Base-by-base conservation (phyloP, 2,329 filamentous ascomycete species). In the Tolypocladium paradoxum region DNA sequence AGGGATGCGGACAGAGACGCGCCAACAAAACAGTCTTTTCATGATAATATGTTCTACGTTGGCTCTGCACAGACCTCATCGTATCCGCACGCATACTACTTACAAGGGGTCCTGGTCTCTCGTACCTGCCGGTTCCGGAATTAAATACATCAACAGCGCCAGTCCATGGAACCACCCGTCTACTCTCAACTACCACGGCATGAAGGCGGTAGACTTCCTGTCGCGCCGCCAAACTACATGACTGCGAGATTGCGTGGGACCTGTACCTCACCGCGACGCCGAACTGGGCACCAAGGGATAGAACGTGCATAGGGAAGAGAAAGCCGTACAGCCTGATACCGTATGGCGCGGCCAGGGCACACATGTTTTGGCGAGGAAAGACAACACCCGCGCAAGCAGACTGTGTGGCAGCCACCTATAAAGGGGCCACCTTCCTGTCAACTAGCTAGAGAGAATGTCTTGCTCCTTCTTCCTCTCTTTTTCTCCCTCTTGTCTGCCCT, bases 261-360 rank as follows among this genome's bases (percentile, higher is more conserved):
- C 53, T 66, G 34, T 57, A 61, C 31, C 61, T 61, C 12, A 59
- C 65, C 22, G 61, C 68, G 29, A 63, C 65, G 12, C 70, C 68
- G 37, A 64, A 68, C 36, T 51, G 54, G 37, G 54, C 58, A 14
- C 61, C 62, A 2, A 29, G 18, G 7, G 47, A 56, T 9, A 49
- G 56, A 29, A 58, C 16, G 2, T 64, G 62, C 29, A 53, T 54
- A 3, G 67, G 68, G 0, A 56, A 64, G 40, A 63, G 59, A n/a
- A 61, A 64, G 49, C 60, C 68, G 14, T 65, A 65, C 27, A 57
- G 29, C n/a, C 54, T 76, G 20, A 65, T 70, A 14, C 75, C 74
- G n/a, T 76, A 72, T 61, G 74, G 72, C 2, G 69, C 69, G 38
- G 69, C 73, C 16, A 75, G 73, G 59, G 58, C 76, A 53, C 73